Percentiles rank a stretch among this genome's conserved stretches.
Evolutionary conservation across 306 rosid species (phyloP).

Genomic region (Carpinus fangiana): DNA sequence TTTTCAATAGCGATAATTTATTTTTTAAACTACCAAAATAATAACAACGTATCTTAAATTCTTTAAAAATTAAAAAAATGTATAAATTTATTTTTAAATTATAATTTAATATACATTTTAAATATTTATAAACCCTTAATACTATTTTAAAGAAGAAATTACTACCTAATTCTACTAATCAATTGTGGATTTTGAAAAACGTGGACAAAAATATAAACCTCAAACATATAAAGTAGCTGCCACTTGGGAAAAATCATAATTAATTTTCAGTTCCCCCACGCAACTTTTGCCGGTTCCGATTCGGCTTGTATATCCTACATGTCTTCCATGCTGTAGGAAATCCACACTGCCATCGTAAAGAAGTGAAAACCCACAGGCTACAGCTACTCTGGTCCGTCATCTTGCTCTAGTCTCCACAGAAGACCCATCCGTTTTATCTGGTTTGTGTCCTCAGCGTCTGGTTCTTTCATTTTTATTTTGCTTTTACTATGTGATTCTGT

Average conservation of each 20-base stretch:
- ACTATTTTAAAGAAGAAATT: no score
- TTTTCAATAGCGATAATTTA: no score
- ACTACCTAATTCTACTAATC: no score
- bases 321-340: neutral
- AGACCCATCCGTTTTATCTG: conserved; percentile 28
- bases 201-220: no score
- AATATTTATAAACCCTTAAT: no score
- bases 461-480: conserved; percentile 4
- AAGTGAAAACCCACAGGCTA: neutral
- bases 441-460: conserved; percentile 29
- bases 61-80: no score
- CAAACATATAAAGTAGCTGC: neutral
- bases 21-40: no score
- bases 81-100: no score
- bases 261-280: neutral
- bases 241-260: neutral
- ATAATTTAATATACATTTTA: no score
- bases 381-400: conserved; percentile 7
- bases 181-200: no score
- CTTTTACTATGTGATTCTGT: neutral
- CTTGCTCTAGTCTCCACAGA: conserved; percentile 5
- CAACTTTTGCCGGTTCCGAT: neutral
- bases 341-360: neutral
- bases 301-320: neutral
- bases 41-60: no score